Evolutionary conservation across 2,329 filamentous ascomycete species (phyloP), one percentile per base, ranked within the genome.

Genomic region (Colletotrichum sp.): DNA sequence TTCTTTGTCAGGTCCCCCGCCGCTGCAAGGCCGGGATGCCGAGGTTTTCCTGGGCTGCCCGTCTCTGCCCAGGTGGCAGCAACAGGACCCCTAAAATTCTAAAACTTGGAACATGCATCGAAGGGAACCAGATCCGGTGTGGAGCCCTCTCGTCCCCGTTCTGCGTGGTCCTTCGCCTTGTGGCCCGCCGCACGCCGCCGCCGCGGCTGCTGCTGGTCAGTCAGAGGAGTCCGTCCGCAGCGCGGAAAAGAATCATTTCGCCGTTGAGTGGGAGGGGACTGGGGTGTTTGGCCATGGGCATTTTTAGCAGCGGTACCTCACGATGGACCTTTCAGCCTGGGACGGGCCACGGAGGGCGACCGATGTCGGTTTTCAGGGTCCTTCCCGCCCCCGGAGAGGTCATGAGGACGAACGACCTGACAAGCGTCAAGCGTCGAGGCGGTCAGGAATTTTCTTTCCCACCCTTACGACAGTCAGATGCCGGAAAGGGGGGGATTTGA

Each of bases 301-400:
- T 52, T 52, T 52, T 21, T 52, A 52, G n/a, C 43, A 52, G n/a
- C 43, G 43, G 43, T 21, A 52, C 43, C n/a, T 52, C 43, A 52
- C 43, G 43, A 52, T 52, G 43, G 43, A 18, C 43, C 5, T 52
- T 52, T 52, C 6, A 52, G 43, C 43, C 43, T 52, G 43, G 39
- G 43, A 52, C 43, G 43, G 43, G 43, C 43, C 43, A 73, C 70
- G 59, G 48, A 60, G 57, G n/a, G 43, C 52, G 48, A 73, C 74
- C 74, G 48, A 76, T 69, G 74, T 60, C 65, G 60, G 48, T 73
- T 76, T 52, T 69, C 74, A 76, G 74, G 74, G 74, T 76, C 71
- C 71, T 73, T 73, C 70, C 74, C 59, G 63, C 21, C 69, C 34
- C 48, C 59, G 26, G 43, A 32, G 32, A 65, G 71, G 74, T 76